Percentiles rank a stretch among this genome's conserved stretches.
Conservation (phyloP, 257 asterid species). For the Coffea canephora region DNA sequence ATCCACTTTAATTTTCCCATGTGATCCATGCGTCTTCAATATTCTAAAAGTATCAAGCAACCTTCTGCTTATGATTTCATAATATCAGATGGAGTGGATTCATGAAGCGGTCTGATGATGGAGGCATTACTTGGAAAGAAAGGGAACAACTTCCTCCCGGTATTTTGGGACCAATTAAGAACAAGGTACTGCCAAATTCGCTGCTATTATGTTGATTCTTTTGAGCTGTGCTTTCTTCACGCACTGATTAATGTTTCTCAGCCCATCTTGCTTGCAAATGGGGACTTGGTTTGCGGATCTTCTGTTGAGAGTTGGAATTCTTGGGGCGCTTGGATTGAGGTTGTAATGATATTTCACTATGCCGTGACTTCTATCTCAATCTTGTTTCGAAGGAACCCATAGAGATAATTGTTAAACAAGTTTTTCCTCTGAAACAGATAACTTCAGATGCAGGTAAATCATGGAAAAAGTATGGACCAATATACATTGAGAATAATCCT, state of each 20-base stretch:
- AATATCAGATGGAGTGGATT: slow-evolving; percentile 83
- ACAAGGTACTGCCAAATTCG: slow-evolving; percentile 49
- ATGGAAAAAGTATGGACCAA: slow-evolving; percentile 92
- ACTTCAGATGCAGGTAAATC: slow-evolving; percentile 73
- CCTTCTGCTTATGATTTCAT: slow-evolving; percentile 16
- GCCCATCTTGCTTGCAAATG: slow-evolving; percentile 87
- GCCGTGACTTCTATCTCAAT: background rate
- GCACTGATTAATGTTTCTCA: slow-evolving; percentile 26
- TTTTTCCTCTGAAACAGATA: slow-evolving; percentile 43
- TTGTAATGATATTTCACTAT: slow-evolving; percentile 15
- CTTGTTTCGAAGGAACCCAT: background rate
- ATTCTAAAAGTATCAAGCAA: background rate
- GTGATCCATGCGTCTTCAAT: background rate
- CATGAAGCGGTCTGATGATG: slow-evolving; percentile 80
- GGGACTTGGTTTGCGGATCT: slow-evolving; percentile 91
- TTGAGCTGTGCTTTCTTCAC: background rate
- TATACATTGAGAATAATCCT: slow-evolving; percentile 49
- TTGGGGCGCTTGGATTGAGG: slow-evolving; percentile 99
- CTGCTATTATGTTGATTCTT: background rate
- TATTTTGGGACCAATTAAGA: slow-evolving; percentile 89
- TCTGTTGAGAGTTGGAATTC: slow-evolving; percentile 99
- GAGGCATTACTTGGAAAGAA: slow-evolving; percentile 76
- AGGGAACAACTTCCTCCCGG: slow-evolving; percentile 97
- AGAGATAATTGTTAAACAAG: background rate
- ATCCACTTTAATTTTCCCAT: background rate